Evolutionary conservation across 2,329 filamentous ascomycete species (phyloP), one percentile per base, ranked within the genome.

Genomic region (Magnaporthiopsis rhizophila): DNA sequence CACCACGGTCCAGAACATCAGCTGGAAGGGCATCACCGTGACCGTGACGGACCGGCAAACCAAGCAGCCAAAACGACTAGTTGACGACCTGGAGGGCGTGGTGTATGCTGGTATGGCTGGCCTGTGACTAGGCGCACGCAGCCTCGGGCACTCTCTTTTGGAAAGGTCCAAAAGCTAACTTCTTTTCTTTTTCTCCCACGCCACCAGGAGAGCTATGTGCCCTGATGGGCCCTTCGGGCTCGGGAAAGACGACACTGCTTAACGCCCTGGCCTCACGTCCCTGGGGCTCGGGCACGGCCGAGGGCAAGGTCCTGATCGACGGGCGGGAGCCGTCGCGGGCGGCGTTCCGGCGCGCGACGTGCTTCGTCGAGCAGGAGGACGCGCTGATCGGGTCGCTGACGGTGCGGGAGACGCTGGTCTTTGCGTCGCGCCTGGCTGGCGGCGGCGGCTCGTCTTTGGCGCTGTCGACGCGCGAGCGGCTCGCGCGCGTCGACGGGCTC

Each of bases 341-440:
- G 9, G 78, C 78, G 0, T 89, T 94, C 69, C 84, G 86, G 24
- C 80, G 84, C 61, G 80, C 94, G 62, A 89, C 85, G 64, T 86
- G 86, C 60, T 96, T 92, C 71, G 92, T 96, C 28, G 92, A 96
- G 77, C 92, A 96, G 74, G 91, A 96, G 68, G 92, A 96, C 78
- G 88, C 90, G 0, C 80, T 96, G 15, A 89, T 94, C 62, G 92
- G 91, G 5, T 89, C 89, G 0, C 79, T 96, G 68, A 96, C 91
- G 0, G 90, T 94, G 11, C 81, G 83, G 34, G 92, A 96, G 78
- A 96, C 91, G 0, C 77, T 96, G 66, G 78, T 86, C 67, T 96
- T 96, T 73, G 89, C 90, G 0, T 89, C 91, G 0, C 83, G 88
- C 34, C 82, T 96, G 76, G 86, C 66, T 69, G 89, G 69, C 74